These are phyloP conservation scores for Eragrostis curvula DNA, from an alignment of 176 grass and related monocot genomes.

Conservation along the genomic window DNA sequence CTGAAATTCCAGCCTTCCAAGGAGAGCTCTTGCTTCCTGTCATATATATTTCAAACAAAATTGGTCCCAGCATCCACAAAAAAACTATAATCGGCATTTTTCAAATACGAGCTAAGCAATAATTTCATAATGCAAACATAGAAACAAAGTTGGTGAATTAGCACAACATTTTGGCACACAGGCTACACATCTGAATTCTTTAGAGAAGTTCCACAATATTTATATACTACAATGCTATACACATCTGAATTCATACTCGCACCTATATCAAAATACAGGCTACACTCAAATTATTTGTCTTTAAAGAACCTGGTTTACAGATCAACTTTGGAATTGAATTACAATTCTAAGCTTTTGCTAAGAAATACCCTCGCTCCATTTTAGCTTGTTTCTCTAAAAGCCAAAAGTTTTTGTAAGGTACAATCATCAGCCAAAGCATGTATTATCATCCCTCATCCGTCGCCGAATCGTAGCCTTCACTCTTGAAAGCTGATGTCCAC, in stretches of 20 bases:
- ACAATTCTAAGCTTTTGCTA: background rate
- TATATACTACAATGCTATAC: background rate
- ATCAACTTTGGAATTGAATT: background rate
- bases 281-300: background rate
- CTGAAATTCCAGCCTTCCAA: constrained; percentile 90
- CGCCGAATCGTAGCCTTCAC: background rate
- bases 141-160: background rate
- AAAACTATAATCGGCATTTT: background rate
- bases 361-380: background rate
- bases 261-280: background rate
- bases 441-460: background rate
- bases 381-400: background rate
- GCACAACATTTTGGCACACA: background rate
- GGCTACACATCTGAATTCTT: background rate
- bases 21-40: constrained; percentile 88
- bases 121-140: background rate
- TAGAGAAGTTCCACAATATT: background rate
- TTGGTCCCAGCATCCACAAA: background rate
- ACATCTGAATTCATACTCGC: background rate
- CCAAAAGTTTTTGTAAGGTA: background rate
- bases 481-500: background rate
- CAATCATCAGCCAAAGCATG: background rate
- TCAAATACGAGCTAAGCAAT: background rate
- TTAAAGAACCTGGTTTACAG: background rate
- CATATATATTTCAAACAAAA: background rate